Base-by-base conservation (phyloP, 2,329 filamentous ascomycete species). In the Fusarium sp. region DNA sequence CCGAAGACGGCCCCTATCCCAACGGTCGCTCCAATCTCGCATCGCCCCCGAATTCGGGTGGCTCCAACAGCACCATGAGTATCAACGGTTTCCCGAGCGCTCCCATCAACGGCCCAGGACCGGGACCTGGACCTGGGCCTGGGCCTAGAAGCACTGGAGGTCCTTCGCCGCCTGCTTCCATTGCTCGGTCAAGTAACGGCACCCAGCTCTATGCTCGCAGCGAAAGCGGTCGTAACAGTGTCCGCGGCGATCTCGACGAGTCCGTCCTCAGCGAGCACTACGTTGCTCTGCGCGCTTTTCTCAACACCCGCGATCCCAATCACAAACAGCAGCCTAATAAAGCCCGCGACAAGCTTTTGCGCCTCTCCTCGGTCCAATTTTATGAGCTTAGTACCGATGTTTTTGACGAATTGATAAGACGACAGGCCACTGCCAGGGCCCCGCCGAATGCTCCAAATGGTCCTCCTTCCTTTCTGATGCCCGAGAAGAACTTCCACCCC, bases 351-450 rank as follows among this genome's bases (percentile, higher is more conserved):
- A 99, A 99, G 86, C 87, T 98, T 62, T 87, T 98, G 66, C 90
- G 95, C 64, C 87, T 99, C 55, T 97, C 95, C 2, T 86, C 92
- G 3, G 93, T 97, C 32, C 96, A 99, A 81, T 98, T 99, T 81
- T 94, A 97, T 81, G 96, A 99, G 83, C 88, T 99, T 69, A 98
- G 95, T 82, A 98, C 95, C 63, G 96, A 99, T 83, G 95, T 99
- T 42, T 98, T 93, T 82, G 96, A 99, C 81, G 96, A 99, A 83
- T 86, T 98, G 72, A 87, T 97, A 74, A 91, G 96, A 65, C 90
- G 96, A 71, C 95, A 98, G 81, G 89, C 92, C 72, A 86, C 86
- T 55, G 87, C 87, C 58, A 83, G 89, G 67, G 83, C 84, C 59
- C 84, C 86, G 18, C 84, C 87, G 26, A 87, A 86, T 73, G 84